Base-by-base conservation (phyloP, 345 rosid genomes). In the Garcia nutans region DNA sequence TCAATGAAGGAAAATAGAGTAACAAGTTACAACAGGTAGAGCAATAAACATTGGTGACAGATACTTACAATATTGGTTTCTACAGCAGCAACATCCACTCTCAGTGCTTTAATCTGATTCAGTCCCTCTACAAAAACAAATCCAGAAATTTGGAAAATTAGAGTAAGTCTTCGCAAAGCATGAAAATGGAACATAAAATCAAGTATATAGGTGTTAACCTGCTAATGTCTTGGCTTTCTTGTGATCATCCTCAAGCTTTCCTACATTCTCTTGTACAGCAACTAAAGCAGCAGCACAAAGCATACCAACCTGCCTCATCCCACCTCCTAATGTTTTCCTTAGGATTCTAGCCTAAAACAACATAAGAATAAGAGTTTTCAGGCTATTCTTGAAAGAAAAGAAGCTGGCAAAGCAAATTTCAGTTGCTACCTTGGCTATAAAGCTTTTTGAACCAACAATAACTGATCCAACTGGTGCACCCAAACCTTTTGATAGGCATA, bases 381-480 rank as follows among this genome's bases (percentile, higher is more conserved):
- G 57, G 26, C 22, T 63, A 66, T 26, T 19, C 58, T 23, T 63
- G 7, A 19, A 56, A 23, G 22, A 49, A 65, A 59, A 56, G n/a
- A 73, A 10, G 70, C 31, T 64, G 17, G 57, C 16, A 45, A 79
- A 5, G 42, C 44, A 52, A 37, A 59, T 20, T 49, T 15, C 68
- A 49, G 57, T 19, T 2, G 10, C 68, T 85, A 92, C 99, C 92
- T 89, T 89, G 69, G 86, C 75, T 23, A 93, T 89, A 79, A 96
- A 96, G 80, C 82, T 81, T 80, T 81, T 81, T 58, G 96, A 93
- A 74, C 99, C 97, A 50, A 93, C 98, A 79, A 96, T 92, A 50
- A 92, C 91, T 64, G 98, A 86, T 52, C 97, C 99, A 22, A 92
- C 97, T 2, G 98, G 98, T 72, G 99, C 99, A 41, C 98, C 99